These are phyloP conservation scores for Psidium guajava DNA, from an alignment of 345 rosid genomes.

Conservation along the genomic window DNA sequence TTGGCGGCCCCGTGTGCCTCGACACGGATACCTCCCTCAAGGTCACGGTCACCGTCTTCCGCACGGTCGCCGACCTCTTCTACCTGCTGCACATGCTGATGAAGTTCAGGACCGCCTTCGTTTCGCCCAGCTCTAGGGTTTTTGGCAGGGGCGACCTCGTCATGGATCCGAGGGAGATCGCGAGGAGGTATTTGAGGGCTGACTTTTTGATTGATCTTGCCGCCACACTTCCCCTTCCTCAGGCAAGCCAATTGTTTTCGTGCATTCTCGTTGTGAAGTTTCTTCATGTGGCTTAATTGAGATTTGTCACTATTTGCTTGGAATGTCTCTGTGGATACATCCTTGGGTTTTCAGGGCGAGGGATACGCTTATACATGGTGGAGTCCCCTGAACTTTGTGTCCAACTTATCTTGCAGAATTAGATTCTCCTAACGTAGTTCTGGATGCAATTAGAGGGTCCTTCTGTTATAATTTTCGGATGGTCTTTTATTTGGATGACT, in stretches of 20 bases:
- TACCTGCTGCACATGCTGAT: conserved; percentile 50
- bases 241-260: conserved; percentile 15
- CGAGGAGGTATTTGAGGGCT: conserved; percentile 45
- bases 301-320: not conserved
- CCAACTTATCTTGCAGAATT: not conserved
- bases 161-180: conserved; percentile 66
- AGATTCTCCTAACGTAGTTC: not conserved
- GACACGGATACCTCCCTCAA: conserved; percentile 32
- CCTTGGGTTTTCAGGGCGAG: not conserved
- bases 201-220: conserved; percentile 76
- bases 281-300: not conserved
- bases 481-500: not conserved
- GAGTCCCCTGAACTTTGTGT: not conserved
- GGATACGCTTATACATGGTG: not conserved
- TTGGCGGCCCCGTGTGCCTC: conserved; percentile 49
- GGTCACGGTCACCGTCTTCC: conserved; percentile 47
- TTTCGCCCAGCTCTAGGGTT: conserved; percentile 61
- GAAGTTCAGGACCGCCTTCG: conserved; percentile 81
- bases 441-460: not conserved
- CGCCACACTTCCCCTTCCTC: conserved; percentile 80
- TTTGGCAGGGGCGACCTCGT: conserved; percentile 89
- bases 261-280: not conserved
- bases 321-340: not conserved
- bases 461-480: not conserved
- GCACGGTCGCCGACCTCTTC: conserved; percentile 58